Percentiles rank a stretch among this genome's conserved stretches.
Conservation (phyloP, 2,329 filamentous ascomycete species). For the Fusarium neocosmosporiellum region DNA sequence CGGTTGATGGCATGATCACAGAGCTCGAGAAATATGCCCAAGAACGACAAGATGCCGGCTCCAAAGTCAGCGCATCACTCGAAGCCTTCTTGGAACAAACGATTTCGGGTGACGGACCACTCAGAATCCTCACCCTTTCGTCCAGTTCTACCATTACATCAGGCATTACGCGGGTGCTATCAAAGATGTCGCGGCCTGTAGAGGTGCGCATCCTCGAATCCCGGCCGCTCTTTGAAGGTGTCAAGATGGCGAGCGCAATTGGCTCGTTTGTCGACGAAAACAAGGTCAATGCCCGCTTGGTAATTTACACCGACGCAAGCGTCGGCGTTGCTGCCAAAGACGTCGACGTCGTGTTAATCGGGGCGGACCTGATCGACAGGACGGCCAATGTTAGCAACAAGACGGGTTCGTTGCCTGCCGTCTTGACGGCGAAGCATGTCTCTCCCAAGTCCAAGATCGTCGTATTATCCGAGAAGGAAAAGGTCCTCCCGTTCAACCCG, state of each 20-base stretch:
- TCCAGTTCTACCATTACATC: conserved; percentile 70
- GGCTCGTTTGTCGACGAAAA: conserved; percentile 54
- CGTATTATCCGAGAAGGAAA: conserved; percentile 70
- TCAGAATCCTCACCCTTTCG: conserved; percentile 70
- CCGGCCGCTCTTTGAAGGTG: conserved; percentile 73
- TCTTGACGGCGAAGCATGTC: conserved; percentile 64
- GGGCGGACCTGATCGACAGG: conserved; percentile 70
- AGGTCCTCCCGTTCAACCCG: conserved; percentile 61
- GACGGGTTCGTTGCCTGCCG: conserved; percentile 69
- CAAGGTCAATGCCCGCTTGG: conserved; percentile 49
- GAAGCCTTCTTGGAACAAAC: conserved; percentile 45
- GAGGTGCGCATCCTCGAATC: conserved; percentile 74
- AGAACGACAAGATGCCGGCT: conserved; percentile 40
- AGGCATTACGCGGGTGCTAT: conserved; percentile 57
- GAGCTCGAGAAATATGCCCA: conserved; percentile 27
- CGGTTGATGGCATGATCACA: conserved; percentile 34
- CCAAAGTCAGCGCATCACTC: conserved; percentile 51
- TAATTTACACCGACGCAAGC: conserved; percentile 70
- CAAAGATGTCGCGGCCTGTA: conserved; percentile 51
- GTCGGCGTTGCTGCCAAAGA: conserved; percentile 62
- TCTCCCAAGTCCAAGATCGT: conserved; percentile 60
- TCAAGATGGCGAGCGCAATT: conserved; percentile 62
- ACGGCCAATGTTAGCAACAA: conserved; percentile 74
- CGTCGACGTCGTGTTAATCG: conserved; percentile 70
- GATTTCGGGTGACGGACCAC: conserved; percentile 29